Evolutionary conservation across 2,329 filamentous ascomycete genomes (phyloP).

Genomic region (Trichophyton equinum): DNA sequence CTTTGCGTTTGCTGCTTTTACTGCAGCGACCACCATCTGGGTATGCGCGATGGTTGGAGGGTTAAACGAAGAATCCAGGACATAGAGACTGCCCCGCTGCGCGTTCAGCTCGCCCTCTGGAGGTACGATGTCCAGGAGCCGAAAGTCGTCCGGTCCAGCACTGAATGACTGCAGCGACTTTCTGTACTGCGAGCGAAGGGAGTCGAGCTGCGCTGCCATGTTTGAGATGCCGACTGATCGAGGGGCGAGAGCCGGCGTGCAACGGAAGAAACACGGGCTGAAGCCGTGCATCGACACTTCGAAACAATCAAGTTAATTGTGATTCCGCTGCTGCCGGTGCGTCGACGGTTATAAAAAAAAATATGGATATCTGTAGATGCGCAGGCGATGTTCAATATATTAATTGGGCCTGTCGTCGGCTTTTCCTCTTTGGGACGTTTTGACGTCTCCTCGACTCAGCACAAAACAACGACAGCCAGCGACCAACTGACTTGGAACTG

Average conservation of each 20-base stretch:
- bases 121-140: constrained; percentile 21
- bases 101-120: constrained; percentile 8
- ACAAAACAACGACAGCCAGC: too few relatives aligned
- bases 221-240: background rate
- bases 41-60: constrained; percentile 50
- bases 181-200: constrained; percentile 28
- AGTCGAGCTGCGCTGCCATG: constrained; percentile 12
- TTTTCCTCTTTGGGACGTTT: background rate
- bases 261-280: background rate
- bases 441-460: background rate
- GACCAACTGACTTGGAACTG: too few relatives aligned
- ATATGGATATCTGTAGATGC: background rate
- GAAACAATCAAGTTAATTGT: background rate
- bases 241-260: background rate
- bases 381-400: background rate
- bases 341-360: too few relatives aligned
- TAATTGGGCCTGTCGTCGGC: background rate
- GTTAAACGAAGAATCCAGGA: constrained; percentile 56
- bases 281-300: background rate
- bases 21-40: constrained; percentile 42
- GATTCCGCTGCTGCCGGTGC: too few relatives aligned
- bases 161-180: constrained; percentile 34
- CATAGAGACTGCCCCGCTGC: constrained; percentile 35
- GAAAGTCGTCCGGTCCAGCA: constrained; percentile 26
- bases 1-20: constrained; percentile 26